phyloP scores from a whole-genome alignment of 2,329 filamentous ascomycete genomes.

The Neonectria neomacrospora region DNA sequence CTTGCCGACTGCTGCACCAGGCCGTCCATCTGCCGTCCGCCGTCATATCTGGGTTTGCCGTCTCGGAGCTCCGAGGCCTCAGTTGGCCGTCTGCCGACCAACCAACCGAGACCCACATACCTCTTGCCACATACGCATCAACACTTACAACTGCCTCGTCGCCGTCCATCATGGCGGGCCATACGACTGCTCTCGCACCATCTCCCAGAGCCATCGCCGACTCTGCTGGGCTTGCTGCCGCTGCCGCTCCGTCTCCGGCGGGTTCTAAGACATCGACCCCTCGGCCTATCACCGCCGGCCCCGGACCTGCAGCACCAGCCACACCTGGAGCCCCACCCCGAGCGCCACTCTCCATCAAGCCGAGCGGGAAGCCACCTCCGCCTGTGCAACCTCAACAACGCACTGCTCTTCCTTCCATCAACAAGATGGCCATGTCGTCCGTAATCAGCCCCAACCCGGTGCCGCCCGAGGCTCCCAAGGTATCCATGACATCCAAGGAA shows the following conservation, averaged over 20 bases:
- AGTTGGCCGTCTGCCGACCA: slow-evolving; percentile 33
- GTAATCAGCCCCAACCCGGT: slow-evolving; percentile 55
- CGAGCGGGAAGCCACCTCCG: slow-evolving; percentile 43
- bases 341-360: slow-evolving; percentile 48
- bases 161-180: slow-evolving; percentile 40
- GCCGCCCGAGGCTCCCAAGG: slow-evolving; percentile 56
- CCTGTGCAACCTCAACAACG: slow-evolving; percentile 46
- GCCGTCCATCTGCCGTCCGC: slow-evolving; percentile 10
- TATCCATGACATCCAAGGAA: slow-evolving; percentile 80
- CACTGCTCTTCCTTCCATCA: slow-evolving; percentile 51
- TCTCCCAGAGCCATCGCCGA: slow-evolving; percentile 36
- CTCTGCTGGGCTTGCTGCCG: slow-evolving; percentile 35
- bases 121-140: slow-evolving; percentile 30
- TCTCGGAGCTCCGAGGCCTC: slow-evolving; percentile 46
- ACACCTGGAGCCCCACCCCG: slow-evolving; percentile 40
- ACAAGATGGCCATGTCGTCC: slow-evolving; percentile 61
- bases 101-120: slow-evolving; percentile 36
- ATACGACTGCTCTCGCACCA: slow-evolving; percentile 33
- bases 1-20: slow-evolving; percentile 13
- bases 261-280: slow-evolving; percentile 27
- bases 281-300: slow-evolving; percentile 42
- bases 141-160: slow-evolving; percentile 26
- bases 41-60: slow-evolving; percentile 29
- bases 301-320: slow-evolving; percentile 38
- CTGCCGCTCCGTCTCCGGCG: slow-evolving; percentile 31